Base-by-base conservation (phyloP, 2,329 filamentous ascomycete genomes). In the Verticillium longisporum region DNA sequence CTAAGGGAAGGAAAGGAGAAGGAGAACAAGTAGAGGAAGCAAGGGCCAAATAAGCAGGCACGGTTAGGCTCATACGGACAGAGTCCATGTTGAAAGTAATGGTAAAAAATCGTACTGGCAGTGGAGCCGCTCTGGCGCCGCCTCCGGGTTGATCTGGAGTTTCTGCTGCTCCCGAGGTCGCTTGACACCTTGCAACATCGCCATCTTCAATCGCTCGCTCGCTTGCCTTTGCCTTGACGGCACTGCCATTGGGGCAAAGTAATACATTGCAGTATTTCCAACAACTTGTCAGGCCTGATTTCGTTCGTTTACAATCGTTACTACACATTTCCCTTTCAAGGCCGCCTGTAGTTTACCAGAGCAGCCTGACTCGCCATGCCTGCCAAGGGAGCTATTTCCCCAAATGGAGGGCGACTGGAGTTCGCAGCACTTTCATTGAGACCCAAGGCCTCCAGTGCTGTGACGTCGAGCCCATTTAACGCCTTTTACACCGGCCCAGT, bases 1-100 rank as follows among this genome's bases (percentile, higher is more conserved):
- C 80, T 88, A 80, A 78, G 18, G 54, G 26, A 55, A 55, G 54
- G 26, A 26, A 26, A 26, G 26, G 26, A 26, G 26, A 26, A 26
- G 26, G 26, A 26, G 26, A 26, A 26, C 26, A 26, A 2, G 26
- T 2, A 26, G 15, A 33, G 26, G 50, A 15, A 59, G 33, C 9
- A 11, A n/a, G n/a, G n/a, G n/a, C n/a, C n/a, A 31, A 55, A 10
- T 1, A 55, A 4, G 54, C 13, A n/a, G 32, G 26, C 32, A 55
- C 26, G 54, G 18, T 6, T 11, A 34, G 26, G 15, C 54, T 15
- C 26, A 31, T 14, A 15, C 6, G 18, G 4, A 21, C 2, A 7
- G 41, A 7, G n/a, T 50, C n/a, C 41, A 26, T n/a, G 6, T 21
- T 26, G 26, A 3, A 3, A 26, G 26, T 50, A 6, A 18, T 10